phyloP scores from a whole-genome alignment of 257 asterid species.

The Catharanthus roseus region DNA sequence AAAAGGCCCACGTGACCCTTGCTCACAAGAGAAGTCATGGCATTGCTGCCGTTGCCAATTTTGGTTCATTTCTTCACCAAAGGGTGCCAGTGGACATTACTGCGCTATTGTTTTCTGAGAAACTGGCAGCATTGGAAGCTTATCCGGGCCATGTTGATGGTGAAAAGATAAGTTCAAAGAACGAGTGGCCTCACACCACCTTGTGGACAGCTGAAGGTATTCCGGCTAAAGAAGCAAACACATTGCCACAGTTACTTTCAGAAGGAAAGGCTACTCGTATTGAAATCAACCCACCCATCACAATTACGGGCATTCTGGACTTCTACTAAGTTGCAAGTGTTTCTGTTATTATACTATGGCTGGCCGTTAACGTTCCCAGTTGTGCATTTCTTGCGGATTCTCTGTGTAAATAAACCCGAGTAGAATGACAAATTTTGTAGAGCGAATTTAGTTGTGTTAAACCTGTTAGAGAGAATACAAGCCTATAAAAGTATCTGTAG shows the following conservation, averaged over 20 bases:
- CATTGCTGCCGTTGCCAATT: slow-evolving; percentile 66
- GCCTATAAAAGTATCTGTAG: not conserved
- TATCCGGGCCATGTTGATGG: slow-evolving; percentile 63
- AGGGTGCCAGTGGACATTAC: slow-evolving; percentile 50
- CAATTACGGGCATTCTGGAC: slow-evolving; percentile 56
- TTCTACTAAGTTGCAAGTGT: slow-evolving; percentile 37
- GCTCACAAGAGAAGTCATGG: slow-evolving; percentile 96
- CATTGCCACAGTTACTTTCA: slow-evolving; percentile 48
- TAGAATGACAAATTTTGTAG: slow-evolving; percentile 27
- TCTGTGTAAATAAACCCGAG: slow-evolving; percentile 13
- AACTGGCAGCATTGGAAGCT: slow-evolving; percentile 77
- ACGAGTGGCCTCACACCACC: slow-evolving; percentile 86
- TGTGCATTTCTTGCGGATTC: not conserved
- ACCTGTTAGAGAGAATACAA: not conserved
- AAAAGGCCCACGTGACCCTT: slow-evolving; percentile 73
- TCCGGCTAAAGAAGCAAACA: slow-evolving; percentile 66
- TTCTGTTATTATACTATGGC: not conserved
- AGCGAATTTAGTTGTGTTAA: not conserved
- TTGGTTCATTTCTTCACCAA: slow-evolving; percentile 51
- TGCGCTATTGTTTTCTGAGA: slow-evolving; percentile 59
- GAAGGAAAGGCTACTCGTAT: slow-evolving; percentile 76
- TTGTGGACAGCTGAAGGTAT: slow-evolving; percentile 74
- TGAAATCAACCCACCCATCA: slow-evolving; percentile 65
- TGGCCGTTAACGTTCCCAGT: not conserved
- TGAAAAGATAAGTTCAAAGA: slow-evolving; percentile 61